Conservation (phyloP, 2,329 filamentous ascomycete species). For the Talaromyces sp. region DNA sequence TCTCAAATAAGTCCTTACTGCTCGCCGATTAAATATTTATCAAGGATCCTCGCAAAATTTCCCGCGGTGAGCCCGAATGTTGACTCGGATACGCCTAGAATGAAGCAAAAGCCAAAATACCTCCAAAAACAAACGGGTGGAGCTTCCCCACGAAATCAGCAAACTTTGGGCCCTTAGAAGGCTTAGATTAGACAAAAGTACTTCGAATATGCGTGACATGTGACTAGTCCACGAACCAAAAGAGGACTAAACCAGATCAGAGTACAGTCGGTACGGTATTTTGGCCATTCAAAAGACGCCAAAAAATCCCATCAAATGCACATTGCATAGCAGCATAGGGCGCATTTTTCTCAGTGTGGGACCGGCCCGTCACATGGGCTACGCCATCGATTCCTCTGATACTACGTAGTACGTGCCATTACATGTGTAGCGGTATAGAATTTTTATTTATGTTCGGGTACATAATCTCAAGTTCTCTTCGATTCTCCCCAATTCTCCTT, state of each 20-base stretch:
- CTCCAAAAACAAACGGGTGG: not conserved
- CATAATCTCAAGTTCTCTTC: not conserved
- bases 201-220: not conserved
- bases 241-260: not conserved
- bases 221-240: not conserved
- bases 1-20: not conserved
- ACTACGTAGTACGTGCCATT: not conserved
- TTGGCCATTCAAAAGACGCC: not conserved
- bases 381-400: slow-evolving; percentile 4
- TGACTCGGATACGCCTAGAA: no score
- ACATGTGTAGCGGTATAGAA: not conserved
- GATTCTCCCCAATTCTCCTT: not conserved
- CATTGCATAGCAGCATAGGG: not conserved
- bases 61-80: no score
- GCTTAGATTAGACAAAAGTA: not conserved
- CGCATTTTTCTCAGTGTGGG: slow-evolving; percentile 1
- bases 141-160: not conserved
- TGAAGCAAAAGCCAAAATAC: not conserved
- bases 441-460: not conserved
- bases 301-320: not conserved
- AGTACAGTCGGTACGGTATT: not conserved
- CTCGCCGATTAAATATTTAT: not conserved
- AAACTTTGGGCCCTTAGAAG: no score
- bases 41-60: not conserved
- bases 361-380: not conserved